Percentiles rank a stretch among this genome's conserved stretches.
These are phyloP conservation scores for Aleurites moluccanus DNA, from an alignment of 441 rosid genomes.

Conservation along the genomic window DNA sequence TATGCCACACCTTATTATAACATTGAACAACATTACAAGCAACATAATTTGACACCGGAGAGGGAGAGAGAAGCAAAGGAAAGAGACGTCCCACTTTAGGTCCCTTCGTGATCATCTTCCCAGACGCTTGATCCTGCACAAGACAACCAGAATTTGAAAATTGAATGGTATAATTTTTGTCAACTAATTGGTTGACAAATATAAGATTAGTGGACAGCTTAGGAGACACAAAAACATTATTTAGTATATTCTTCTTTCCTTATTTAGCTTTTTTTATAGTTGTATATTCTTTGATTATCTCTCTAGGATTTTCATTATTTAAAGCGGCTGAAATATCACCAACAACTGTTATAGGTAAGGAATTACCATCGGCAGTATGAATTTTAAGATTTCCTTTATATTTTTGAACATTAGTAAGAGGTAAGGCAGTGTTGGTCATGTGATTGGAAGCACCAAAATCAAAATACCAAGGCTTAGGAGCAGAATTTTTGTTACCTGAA, in stretches of 20 bases:
- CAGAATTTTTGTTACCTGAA: too few relatives aligned
- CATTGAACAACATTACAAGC: neutral
- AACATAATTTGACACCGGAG: neutral
- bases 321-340: conserved; percentile 14
- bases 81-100: neutral
- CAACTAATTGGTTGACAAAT: neutral
- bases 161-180: neutral
- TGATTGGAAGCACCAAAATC: too few relatives aligned
- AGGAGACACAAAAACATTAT: conserved; percentile 9
- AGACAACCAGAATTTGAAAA: conserved; percentile 1
- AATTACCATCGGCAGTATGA: conserved; percentile 9
- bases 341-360: neutral
- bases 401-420: too few relatives aligned
- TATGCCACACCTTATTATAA: conserved; percentile 8
- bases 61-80: neutral
- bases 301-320: too few relatives aligned
- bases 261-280: too few relatives aligned
- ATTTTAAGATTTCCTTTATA: neutral
- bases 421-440: too few relatives aligned
- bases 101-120: neutral
- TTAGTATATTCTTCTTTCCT: too few relatives aligned
- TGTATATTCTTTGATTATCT: too few relatives aligned
- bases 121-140: neutral
- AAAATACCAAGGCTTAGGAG: too few relatives aligned
- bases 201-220: conserved; percentile 4